A percentile compares a stretch with the other conserved stretches of the same genome.
Conservation (phyloP, 2,329 filamentous ascomycete genomes). For the Scedosporium apiospermum region DNA sequence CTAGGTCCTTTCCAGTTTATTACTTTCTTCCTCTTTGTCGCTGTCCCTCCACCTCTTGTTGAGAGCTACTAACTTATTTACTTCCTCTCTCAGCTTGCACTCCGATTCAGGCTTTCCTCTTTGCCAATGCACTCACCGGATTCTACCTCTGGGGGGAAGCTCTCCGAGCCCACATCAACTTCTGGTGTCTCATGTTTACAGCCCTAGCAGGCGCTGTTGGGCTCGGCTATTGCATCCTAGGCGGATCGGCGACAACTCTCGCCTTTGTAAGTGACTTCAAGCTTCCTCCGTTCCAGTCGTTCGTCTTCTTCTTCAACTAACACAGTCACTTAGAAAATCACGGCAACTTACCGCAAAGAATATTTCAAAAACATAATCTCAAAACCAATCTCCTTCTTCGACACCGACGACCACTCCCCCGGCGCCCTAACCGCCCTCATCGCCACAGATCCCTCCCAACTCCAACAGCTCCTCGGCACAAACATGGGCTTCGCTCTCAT, state of each 20-base stretch:
- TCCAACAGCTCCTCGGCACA: conserved; percentile 22
- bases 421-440: conserved; percentile 17
- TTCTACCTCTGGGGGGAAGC: conserved; percentile 5
- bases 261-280: conserved; percentile 10
- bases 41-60: background rate
- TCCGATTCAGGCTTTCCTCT: conserved; percentile 10
- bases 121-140: conserved; percentile 10
- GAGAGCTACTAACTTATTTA: background rate
- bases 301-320: background rate
- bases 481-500: conserved; percentile 20
- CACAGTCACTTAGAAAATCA: conserved; percentile 6
- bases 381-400: conserved; percentile 20
- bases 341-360: conserved; percentile 15
- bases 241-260: conserved; percentile 15
- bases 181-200: conserved; percentile 23
- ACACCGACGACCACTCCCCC: conserved; percentile 18
- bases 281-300: background rate
- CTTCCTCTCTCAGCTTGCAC: background rate
- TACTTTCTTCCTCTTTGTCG: background rate
- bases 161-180: conserved; percentile 9
- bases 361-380: conserved; percentile 20
- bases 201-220: conserved; percentile 19
- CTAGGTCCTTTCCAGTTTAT: background rate
- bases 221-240: conserved; percentile 16
- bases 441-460: conserved; percentile 19